These are phyloP conservation scores for Syzygium jambos DNA, from an alignment of 345 rosid genomes.

Conservation along the genomic window DNA sequence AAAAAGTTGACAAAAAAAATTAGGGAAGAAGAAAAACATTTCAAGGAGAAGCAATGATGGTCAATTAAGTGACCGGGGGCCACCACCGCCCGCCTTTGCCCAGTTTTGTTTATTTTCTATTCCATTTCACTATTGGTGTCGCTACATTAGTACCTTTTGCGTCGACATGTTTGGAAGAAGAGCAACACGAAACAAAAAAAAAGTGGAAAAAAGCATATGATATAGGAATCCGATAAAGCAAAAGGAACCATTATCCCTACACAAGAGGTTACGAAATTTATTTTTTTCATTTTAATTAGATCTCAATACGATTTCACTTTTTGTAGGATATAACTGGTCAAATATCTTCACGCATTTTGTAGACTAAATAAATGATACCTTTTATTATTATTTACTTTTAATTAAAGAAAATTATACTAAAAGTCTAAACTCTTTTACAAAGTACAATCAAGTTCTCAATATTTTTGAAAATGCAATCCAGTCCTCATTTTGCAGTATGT, in stretches of 20 bases:
- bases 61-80: not conserved
- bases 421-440: not conserved
- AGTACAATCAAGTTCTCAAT: not conserved
- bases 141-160: not conserved
- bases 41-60: too few relatives aligned
- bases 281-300: too few relatives aligned
- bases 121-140: too few relatives aligned
- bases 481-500: not conserved
- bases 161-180: not conserved
- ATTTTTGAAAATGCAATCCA: not conserved
- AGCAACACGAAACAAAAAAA: not conserved
- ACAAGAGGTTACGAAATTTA: too few relatives aligned
- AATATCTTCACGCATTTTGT: not conserved
- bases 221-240: not conserved
- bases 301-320: not conserved
- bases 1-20: too few relatives aligned
- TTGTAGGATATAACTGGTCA: too few relatives aligned
- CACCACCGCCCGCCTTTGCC: too few relatives aligned
- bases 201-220: too few relatives aligned
- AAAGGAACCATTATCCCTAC: not conserved
- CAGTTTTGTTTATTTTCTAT: too few relatives aligned
- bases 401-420: too few relatives aligned
- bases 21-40: not conserved
- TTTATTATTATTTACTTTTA: too few relatives aligned
- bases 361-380: too few relatives aligned